Percentiles rank a stretch among this genome's conserved stretches.
Evolutionary conservation across 495 filamentous ascomycete genomes (phyloP).

Genomic region (Copromyces sp.): DNA sequence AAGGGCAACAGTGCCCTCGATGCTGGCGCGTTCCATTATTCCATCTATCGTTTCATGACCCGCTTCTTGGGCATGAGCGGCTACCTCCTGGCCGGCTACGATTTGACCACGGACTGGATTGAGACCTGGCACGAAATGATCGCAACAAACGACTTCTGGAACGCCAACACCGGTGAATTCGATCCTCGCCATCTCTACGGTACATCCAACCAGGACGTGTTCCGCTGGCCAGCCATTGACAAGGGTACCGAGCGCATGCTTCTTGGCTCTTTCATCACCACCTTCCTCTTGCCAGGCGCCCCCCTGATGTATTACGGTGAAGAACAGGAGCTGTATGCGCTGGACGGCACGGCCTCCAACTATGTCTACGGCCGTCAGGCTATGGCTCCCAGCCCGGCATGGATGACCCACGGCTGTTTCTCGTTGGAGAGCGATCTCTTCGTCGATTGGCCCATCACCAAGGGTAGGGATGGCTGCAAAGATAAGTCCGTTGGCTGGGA

Average conservation of each 20-base stretch:
- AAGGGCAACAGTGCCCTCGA: slow-evolving; percentile 49
- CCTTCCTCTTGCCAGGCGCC: slow-evolving; percentile 55
- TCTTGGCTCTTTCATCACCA: slow-evolving; percentile 54
- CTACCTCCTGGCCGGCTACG: slow-evolving; percentile 48
- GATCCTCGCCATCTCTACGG: slow-evolving; percentile 67
- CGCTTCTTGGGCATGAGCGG: slow-evolving; percentile 59
- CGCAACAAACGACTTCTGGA: slow-evolving; percentile 53
- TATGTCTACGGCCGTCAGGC: slow-evolving; percentile 63
- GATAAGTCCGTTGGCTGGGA: slow-evolving; percentile 51
- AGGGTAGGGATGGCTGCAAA: slow-evolving; percentile 46
- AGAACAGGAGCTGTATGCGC: slow-evolving; percentile 57
- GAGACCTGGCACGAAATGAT: slow-evolving; percentile 53
- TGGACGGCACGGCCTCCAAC: slow-evolving; percentile 58
- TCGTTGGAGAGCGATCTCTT: slow-evolving; percentile 45
- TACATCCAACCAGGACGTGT: slow-evolving; percentile 63
- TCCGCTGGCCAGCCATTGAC: slow-evolving; percentile 61
- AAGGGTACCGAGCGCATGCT: slow-evolving; percentile 53
- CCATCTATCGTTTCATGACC: slow-evolving; percentile 57
- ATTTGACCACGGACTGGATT: slow-evolving; percentile 52
- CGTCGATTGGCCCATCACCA: slow-evolving; percentile 47
- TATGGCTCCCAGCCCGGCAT: slow-evolving; percentile 56
- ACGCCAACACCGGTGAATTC: slow-evolving; percentile 55
- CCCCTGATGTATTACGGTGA: slow-evolving; percentile 60
- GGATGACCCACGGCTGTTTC: slow-evolving; percentile 64
- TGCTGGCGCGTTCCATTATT: slow-evolving; percentile 60